Conservation (phyloP, 176 grass and related monocot species). For the Typha latifolia region DNA sequence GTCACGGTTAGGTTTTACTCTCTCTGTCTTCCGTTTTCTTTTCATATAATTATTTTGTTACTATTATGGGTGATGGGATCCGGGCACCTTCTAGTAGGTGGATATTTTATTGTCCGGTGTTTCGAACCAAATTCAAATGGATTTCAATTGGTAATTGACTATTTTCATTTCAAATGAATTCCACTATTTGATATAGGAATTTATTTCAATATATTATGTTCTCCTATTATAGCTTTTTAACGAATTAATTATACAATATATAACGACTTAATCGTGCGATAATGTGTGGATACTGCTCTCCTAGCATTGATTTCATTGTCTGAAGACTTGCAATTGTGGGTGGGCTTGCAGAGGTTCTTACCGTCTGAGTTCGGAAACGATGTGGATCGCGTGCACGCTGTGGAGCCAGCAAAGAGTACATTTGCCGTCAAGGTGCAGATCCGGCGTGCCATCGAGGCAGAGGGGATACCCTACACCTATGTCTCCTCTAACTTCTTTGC, state of each 20-base stretch:
- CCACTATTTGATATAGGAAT: no score
- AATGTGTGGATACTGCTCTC: not conserved
- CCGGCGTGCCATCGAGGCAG: conserved; percentile 40
- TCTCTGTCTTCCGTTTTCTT: not conserved
- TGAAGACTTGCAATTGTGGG: not conserved
- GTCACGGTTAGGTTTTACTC: conserved; percentile 23
- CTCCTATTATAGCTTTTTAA: no score
- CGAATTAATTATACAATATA: no score
- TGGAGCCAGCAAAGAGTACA: conserved; percentile 40
- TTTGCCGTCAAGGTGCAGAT: conserved; percentile 23
- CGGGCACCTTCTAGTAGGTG: no score
- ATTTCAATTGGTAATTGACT: no score
- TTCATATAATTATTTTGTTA: no score
- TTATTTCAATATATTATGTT: no score
- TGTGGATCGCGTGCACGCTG: conserved; percentile 23
- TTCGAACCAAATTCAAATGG: not conserved
- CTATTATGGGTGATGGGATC: not conserved
- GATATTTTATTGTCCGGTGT: not conserved
- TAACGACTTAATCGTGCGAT: no score
- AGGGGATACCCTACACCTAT: conserved; percentile 35
- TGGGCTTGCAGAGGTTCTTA: conserved; percentile 35
- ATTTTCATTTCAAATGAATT: no score
- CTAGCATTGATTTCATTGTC: not conserved
- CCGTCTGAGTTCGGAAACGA: conserved; percentile 55
- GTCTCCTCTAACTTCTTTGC: conserved; percentile 28